These are phyloP conservation scores for Penicillium digitatum DNA, from an alignment of 2,329 filamentous ascomycete genomes.

Conservation along the genomic window DNA sequence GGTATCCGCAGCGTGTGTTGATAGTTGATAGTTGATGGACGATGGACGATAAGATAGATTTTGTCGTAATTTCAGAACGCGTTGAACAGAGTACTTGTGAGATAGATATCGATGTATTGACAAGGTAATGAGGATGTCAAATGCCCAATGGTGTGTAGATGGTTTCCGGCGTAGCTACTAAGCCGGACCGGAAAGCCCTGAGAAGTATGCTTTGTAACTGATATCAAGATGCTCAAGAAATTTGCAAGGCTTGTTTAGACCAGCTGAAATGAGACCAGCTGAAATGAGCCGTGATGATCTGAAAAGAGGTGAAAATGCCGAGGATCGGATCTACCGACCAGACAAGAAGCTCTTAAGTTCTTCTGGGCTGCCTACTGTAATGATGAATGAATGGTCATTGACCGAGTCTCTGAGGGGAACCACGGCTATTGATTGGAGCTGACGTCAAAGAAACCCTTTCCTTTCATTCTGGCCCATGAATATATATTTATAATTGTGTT, in stretches of 20 bases:
- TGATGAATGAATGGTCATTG: constrained; percentile 18
- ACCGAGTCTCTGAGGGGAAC: constrained; percentile 1
- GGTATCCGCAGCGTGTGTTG: background rate
- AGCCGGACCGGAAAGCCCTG: background rate
- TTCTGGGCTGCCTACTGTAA: constrained; percentile 5
- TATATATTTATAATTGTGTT: background rate
- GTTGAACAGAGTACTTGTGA: background rate
- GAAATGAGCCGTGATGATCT: constrained; percentile 5
- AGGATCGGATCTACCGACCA: no score
- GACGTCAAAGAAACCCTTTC: constrained; percentile 2
- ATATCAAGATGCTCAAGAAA: background rate
- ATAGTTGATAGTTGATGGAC: background rate
- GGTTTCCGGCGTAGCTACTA: background rate
- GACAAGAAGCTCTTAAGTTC: background rate
- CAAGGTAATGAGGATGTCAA: background rate
- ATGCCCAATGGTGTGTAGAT: background rate
- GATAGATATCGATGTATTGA: background rate
- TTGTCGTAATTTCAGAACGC: background rate
- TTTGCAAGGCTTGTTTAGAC: constrained; percentile 13
- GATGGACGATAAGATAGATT: background rate
- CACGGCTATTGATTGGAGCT: constrained; percentile 9
- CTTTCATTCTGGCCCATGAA: background rate
- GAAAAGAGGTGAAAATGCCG: background rate
- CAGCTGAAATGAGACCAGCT: constrained; percentile 25
- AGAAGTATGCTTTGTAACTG: background rate